Base-by-base conservation (phyloP, 1,284 basidiomycete species). In the Puccinia polysora region DNA sequence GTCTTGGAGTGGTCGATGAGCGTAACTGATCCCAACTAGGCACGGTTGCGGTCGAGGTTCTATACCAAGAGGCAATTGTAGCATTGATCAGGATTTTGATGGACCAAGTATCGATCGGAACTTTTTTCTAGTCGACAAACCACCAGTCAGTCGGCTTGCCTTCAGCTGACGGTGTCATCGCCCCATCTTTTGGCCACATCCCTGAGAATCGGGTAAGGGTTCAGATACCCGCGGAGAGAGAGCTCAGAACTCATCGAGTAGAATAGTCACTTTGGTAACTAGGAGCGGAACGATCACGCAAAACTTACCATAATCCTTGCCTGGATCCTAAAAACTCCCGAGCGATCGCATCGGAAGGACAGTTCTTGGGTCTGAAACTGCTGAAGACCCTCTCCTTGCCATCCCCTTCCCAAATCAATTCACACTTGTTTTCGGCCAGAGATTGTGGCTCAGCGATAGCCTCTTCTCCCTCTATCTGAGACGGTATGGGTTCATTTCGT, bases 351-450 rank as follows among this genome's bases (percentile, higher is more conserved):
- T 98, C 95, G 5, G 88, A 89, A 58, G 91, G 91, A 75, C 89
- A 92, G 73, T 86, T 88, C 81, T 87, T 88, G 40, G 89, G 87
- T 77, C 88, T 89, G 81, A 96, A 94, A 63, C 83, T 84, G 77
- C 82, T 87, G 80, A 94, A 97, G 43, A 85, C 83, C 40, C 91
- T 83, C 75, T 97, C 91, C 47, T 90, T 84, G 58, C 96, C 80
- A 63, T 88, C 86, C 12, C 96, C 95, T 79, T 96, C 91, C 90
- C 95, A 98, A 5, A 98, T 86, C 58, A 96, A 80, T 78, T 87
- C 88, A 80, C 95, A 98, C 74, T 85, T 84, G 80, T 99, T 99
- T 75, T 90, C 85, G 73, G 88, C 87, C 78, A 97, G 80, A 30
- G 85, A 87, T 32, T 83, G 81, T 0, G 82, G 80, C 0, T 78